Conservation (phyloP, 2,329 filamentous ascomycete genomes). For the Pseudogymnoascus sp. region DNA sequence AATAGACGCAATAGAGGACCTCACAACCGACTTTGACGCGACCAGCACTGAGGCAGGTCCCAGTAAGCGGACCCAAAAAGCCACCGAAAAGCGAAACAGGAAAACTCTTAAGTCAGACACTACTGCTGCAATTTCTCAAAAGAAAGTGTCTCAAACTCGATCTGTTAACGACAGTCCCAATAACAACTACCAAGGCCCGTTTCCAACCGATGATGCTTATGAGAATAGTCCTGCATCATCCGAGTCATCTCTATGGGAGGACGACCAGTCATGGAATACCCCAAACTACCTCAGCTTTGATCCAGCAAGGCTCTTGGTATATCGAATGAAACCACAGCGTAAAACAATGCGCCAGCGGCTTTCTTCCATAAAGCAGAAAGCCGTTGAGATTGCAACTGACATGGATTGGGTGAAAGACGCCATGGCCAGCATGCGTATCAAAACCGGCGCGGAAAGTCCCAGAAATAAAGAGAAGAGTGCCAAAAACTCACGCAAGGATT, state of each 20-base stretch:
- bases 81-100: neutral
- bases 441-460: neutral
- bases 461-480: neutral
- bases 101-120: neutral
- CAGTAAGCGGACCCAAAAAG: neutral
- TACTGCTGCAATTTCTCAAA: neutral
- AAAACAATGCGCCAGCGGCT: neutral
- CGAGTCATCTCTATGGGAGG: neutral
- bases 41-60: neutral
- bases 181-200: neutral
- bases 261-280: neutral
- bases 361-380: neutral
- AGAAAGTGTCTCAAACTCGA: neutral
- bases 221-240: neutral
- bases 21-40: neutral
- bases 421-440: neutral
- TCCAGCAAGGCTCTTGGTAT: neutral
- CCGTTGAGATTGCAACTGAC: neutral
- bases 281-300: neutral
- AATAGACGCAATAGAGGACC: neutral
- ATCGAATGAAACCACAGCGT: neutral
- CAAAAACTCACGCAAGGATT: neutral
- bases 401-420: neutral
- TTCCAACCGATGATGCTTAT: neutral
- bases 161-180: neutral